These are phyloP conservation scores for Pinus tabuliformis DNA, from an alignment of 75 land plant species.

Conservation along the genomic window DNA sequence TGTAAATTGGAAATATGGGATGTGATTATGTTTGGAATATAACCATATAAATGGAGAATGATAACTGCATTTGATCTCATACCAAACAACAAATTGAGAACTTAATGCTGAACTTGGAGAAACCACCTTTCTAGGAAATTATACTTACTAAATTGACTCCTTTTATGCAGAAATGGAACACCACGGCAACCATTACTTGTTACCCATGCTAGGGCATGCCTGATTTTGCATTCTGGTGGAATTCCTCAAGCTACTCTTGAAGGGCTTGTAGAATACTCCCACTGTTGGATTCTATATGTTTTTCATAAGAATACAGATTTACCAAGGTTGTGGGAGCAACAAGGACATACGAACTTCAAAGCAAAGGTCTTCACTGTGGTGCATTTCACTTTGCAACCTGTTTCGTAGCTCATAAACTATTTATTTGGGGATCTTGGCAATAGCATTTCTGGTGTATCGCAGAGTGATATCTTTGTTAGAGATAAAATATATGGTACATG, in stretches of 20 bases:
- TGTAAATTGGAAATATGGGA: neutral
- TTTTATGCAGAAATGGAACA: conserved; percentile 84
- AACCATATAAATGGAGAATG: neutral
- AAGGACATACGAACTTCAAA: conserved; percentile 74
- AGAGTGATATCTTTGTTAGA: neutral
- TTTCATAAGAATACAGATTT: conserved; percentile 96
- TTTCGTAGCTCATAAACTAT: neutral
- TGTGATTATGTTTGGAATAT: neutral
- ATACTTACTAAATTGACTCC: neutral
- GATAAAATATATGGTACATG: neutral
- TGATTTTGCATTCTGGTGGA: conserved; percentile 53
- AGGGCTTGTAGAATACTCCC: conserved; percentile 87
- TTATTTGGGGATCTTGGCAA: neutral
- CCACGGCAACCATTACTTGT: conserved; percentile 97
- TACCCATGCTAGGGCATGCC: conserved; percentile 81
- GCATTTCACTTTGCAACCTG: neutral
- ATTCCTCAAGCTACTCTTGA: conserved; percentile 85
- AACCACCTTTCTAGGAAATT: neutral
- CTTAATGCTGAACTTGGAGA: neutral
- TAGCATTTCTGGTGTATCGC: neutral
- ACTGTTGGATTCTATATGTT: conserved; percentile 97
- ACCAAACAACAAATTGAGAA: neutral
- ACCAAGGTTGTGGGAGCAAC: conserved; percentile 79
- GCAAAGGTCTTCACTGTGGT: conserved; percentile 70
- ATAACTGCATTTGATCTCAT: neutral